Base-by-base conservation (phyloP, 2,329 filamentous ascomycete genomes). In the Lomentospora prolificans region DNA sequence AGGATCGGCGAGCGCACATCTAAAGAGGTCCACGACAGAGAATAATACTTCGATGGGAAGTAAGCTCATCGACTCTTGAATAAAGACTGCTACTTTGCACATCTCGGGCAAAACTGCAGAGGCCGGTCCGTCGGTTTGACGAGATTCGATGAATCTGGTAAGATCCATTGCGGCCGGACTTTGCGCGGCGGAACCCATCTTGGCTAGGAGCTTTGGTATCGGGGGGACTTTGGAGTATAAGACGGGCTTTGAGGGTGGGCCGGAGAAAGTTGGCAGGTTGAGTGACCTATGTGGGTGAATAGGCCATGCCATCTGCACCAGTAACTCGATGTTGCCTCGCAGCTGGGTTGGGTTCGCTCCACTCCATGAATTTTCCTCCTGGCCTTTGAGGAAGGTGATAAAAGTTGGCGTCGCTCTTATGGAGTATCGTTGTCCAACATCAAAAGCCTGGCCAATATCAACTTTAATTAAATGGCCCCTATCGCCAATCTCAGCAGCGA, bases 391-490 rank as follows among this genome's bases (percentile, higher is more conserved):
- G 65, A 91, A 95, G 0, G 90, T 92, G 64, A 94, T 81, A 64
- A 97, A 95, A 0, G 91, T 96, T 0, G 92, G 92, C 0, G 91
- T 96, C 3, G 86, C 86, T 2, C 81, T 78, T 53, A 96, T 79
- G 1, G 76, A 72, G 65, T 87, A 95, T 58, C 77, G 78, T 44
- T 75, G 75, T 24, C 78, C 83, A 51, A 89, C 81, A 58, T 82
- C 81, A 56, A 77, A 79, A 2, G 86, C 84, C 10, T 77, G 72
- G 14, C 82, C 84, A 51, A 89, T 83, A 65, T 97, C 91, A 10
- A 95, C 83, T 65, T 95, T 94, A 71, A 96, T 84, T 51, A 96
- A 79, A 0, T 82, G 73, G 3, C 83, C 85, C 61, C 85, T 85
- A 30, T 79, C 72, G 1, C 80, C 85, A 27, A 85, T 77, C 65